These are phyloP conservation scores for Colletotrichum siamense DNA, from an alignment of 2,329 filamentous ascomycete species.

Conservation along the genomic window DNA sequence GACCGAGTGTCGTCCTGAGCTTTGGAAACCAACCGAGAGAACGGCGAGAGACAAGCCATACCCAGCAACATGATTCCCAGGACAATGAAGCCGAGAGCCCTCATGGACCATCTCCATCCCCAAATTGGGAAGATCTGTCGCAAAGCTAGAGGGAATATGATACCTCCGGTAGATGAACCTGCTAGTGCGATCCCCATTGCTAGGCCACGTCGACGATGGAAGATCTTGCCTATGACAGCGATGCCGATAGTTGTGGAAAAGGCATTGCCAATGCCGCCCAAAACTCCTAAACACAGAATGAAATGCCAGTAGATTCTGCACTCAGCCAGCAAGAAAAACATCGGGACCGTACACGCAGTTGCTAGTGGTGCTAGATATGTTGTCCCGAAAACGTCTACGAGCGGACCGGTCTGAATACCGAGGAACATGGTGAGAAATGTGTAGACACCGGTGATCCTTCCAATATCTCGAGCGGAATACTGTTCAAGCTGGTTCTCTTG, in stretches of 20 bases:
- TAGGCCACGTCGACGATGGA: conserved; percentile 25
- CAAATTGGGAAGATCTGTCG: conserved; percentile 28
- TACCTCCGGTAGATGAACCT: conserved; percentile 28
- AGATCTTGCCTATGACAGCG: conserved; percentile 36
- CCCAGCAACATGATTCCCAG: conserved; percentile 29
- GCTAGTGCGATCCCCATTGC: conserved; percentile 27
- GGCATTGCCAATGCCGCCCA: conserved; percentile 45
- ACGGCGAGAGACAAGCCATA: conserved; percentile 38
- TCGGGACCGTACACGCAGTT: conserved; percentile 37
- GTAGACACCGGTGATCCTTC: conserved; percentile 54
- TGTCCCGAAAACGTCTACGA: conserved; percentile 53
- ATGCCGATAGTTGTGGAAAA: conserved; percentile 39
- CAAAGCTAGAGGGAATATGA: conserved; percentile 38
- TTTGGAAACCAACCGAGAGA: conserved; percentile 21
- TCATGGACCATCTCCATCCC: conserved; percentile 38
- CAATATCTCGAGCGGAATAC: conserved; percentile 48
- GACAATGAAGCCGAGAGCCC: conserved; percentile 33
- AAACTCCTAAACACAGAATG: conserved; percentile 45
- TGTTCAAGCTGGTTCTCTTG: conserved; percentile 45
- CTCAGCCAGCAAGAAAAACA: conserved; percentile 50
- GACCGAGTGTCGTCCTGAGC: conserved; percentile 4
- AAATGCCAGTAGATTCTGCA: conserved; percentile 55
- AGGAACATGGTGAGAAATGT: conserved; percentile 49
- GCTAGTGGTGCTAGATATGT: conserved; percentile 42
- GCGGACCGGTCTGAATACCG: conserved; percentile 51